Percentiles rank a stretch among this genome's conserved stretches.
phyloP scores from a whole-genome alignment of 1,284 basidiomycete species.

The Tilletia indica region DNA sequence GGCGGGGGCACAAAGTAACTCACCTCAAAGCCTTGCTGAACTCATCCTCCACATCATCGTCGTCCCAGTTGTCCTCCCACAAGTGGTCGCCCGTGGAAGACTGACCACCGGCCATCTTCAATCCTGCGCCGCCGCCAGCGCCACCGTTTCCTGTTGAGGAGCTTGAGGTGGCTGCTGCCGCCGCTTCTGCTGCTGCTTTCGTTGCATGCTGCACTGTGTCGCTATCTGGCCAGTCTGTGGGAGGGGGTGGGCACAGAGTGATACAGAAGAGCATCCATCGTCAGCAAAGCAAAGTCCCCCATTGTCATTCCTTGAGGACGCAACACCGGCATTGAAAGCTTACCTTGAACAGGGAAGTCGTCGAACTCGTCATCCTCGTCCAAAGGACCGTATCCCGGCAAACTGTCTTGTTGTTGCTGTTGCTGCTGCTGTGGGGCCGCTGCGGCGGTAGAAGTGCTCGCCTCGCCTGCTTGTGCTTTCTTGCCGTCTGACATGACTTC shows the following conservation, averaged over 20 bases:
- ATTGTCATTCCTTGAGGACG: too few relatives aligned
- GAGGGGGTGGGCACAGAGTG: not conserved
- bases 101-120: slow-evolving; percentile 32
- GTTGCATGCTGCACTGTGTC: slow-evolving; percentile 73
- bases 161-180: slow-evolving; percentile 25
- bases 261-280: too few relatives aligned
- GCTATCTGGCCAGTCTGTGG: slow-evolving; percentile 77
- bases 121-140: slow-evolving; percentile 30
- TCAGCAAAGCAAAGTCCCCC: too few relatives aligned
- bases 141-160: not conserved
- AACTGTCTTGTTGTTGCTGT: not conserved
- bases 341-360: slow-evolving; percentile 53
- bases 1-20: slow-evolving; percentile 38
- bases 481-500: slow-evolving; percentile 5
- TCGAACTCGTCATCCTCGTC: slow-evolving; percentile 56
- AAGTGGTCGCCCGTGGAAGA: slow-evolving; percentile 62
- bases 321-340: slow-evolving; percentile 16
- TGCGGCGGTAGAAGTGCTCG: slow-evolving; percentile 1
- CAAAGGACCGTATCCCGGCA: slow-evolving; percentile 48
- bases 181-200: slow-evolving; percentile 23
- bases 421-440: not conserved
- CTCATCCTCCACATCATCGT: slow-evolving; percentile 96
- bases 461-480: slow-evolving; percentile 6
- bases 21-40: slow-evolving; percentile 92
- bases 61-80: slow-evolving; percentile 99